phyloP scores from a whole-genome alignment of 805 yeast species.

The Metschnikowia borealis region DNA sequence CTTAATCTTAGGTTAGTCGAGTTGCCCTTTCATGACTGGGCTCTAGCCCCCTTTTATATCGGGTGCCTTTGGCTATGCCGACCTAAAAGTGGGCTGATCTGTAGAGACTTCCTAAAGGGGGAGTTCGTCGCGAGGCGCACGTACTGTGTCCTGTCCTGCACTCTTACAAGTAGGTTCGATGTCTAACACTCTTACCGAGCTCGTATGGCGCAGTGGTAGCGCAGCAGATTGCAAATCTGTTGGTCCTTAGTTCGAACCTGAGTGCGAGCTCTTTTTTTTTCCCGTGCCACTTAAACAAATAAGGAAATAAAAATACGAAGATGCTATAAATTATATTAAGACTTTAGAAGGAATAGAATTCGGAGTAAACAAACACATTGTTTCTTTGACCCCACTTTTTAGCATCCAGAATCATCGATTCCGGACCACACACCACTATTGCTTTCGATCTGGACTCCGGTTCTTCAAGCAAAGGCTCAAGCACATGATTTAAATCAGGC shows the following conservation, averaged over 20 bases:
- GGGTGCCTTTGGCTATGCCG: no score
- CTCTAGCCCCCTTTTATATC: no score
- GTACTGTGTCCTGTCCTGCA: no score
- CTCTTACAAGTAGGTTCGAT: no score
- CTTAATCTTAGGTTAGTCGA: no score
- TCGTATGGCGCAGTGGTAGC: constrained; percentile 96
- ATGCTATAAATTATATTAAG: not conserved
- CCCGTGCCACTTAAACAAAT: constrained; percentile 17
- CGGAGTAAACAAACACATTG: constrained; percentile 40
- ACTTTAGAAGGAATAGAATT: constrained; percentile 20
- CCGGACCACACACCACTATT: constrained; percentile 60
- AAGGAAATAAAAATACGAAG: no score
- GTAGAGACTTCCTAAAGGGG: no score
- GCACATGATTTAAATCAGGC: constrained; percentile 38
- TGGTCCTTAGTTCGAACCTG: constrained; percentile 98
- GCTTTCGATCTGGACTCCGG: constrained; percentile 41
- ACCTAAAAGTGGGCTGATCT: no score
- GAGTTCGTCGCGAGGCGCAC: no score
- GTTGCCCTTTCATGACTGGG: no score
- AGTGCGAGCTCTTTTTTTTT: constrained; percentile 62
- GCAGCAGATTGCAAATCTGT: constrained; percentile 99
- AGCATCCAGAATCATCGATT: constrained; percentile 39
- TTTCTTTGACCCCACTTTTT: constrained; percentile 32
- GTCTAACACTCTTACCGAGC: no score
- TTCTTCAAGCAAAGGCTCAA: constrained; percentile 27